phyloP scores from a whole-genome alignment of 495 filamentous ascomycete genomes.

The Neurospora sp. region DNA sequence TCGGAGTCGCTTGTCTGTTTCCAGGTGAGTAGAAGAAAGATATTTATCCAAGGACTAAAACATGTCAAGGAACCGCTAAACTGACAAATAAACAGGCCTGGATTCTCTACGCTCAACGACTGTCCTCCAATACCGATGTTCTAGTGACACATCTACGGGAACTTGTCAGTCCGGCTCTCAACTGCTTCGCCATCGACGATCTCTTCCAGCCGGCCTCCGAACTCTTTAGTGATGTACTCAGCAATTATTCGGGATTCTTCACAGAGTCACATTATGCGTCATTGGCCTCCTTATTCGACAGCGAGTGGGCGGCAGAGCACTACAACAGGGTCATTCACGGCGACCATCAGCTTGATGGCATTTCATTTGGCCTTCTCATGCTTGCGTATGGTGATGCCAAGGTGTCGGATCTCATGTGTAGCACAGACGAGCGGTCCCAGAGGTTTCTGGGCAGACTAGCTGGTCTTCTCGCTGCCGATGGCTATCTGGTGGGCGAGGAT shows the following conservation, averaged over 20 bases:
- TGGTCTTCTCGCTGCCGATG: constrained; percentile 57
- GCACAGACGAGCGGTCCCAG: constrained; percentile 31
- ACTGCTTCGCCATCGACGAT: constrained; percentile 43
- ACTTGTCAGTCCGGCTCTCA: constrained; percentile 44
- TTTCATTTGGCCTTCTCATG: constrained; percentile 59
- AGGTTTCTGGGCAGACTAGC: constrained; percentile 43
- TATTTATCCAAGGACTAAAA: neutral
- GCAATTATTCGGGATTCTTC: constrained; percentile 55
- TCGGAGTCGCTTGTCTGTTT: constrained; percentile 49
- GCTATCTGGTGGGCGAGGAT: constrained; percentile 69
- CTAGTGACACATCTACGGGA: constrained; percentile 45
- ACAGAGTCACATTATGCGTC: constrained; percentile 41
- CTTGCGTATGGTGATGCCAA: constrained; percentile 58
- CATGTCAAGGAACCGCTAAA: neutral
- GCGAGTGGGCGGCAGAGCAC: constrained; percentile 40
- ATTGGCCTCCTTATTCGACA: constrained; percentile 47
- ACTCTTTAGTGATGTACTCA: constrained; percentile 52
- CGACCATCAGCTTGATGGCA: constrained; percentile 52
- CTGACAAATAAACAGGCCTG: constrained; percentile 38
- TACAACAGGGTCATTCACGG: constrained; percentile 47
- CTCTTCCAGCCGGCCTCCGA: constrained; percentile 52
- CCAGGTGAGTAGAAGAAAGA: constrained; percentile 33
- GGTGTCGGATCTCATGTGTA: constrained; percentile 39
- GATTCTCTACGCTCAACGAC: constrained; percentile 57
- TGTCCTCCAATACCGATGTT: constrained; percentile 41